phyloP scores from a whole-genome alignment of 2,329 filamentous ascomycete genomes.

The Apiospora koreana region DNA sequence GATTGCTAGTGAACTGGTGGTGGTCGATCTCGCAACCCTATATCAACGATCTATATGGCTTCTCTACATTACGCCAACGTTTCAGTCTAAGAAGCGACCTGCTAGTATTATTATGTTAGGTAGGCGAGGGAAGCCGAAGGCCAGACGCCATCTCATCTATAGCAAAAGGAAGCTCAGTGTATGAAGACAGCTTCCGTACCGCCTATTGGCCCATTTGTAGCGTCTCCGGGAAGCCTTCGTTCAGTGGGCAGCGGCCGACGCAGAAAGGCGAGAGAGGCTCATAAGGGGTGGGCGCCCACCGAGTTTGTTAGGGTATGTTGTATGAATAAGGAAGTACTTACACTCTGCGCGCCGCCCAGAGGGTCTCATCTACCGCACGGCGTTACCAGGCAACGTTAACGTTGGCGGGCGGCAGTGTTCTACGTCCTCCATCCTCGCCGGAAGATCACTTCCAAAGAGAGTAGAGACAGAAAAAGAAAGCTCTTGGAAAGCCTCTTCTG shows the following conservation, averaged over 20 bases:
- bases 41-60: not conserved
- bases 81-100: not conserved
- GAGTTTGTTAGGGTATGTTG: not conserved
- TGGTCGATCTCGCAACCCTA: not conserved
- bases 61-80: not conserved
- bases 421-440: not conserved
- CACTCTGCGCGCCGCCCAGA: not conserved
- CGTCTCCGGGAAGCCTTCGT: not conserved
- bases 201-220: not conserved
- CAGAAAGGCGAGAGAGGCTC: not conserved
- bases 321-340: not conserved
- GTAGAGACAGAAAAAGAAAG: not conserved
- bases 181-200: not conserved
- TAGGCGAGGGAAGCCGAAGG: not conserved
- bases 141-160: not conserved
- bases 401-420: not conserved
- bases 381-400: not conserved
- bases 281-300: not conserved
- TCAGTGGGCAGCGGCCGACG: not conserved
- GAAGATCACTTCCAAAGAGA: not conserved
- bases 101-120: not conserved
- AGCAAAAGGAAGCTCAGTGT: not conserved
- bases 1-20: not conserved
- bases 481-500: not conserved
- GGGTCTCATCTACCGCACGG: not conserved